Evolutionary conservation across 75 land plant species (phyloP), one percentile per base, ranked within the genome.

Genomic region (Pseudotsuga menziesii): DNA sequence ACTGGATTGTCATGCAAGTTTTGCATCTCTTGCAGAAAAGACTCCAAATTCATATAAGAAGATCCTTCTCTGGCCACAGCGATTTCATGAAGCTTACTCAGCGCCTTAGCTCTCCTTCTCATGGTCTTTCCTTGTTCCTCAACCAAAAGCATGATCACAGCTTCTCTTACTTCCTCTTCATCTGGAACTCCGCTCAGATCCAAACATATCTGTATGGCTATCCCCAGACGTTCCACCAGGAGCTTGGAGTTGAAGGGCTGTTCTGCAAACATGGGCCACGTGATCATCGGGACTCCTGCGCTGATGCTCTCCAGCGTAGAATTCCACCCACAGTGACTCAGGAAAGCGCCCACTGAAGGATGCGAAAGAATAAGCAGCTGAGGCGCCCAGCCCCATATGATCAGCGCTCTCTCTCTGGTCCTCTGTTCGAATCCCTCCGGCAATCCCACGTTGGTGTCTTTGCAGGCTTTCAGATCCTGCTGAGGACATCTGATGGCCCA

Each of bases 241-340:
- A 58, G 20, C 7, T 41, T 35, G 2, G 41, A 35, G 35, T 70
- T 70, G 72, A 36, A 70, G 52, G 29, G 72, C 35, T 70, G 72
- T 4, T 70, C 72, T 35, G n/a, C 41, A 35, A 7, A 16, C 72
- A 70, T 35, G 13, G 72, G 72, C 72, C 72, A 70, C 0, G 44
- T 36, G 52, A 70, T 41, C 9, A 70, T 44, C 26, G 76, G 60
- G 61, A 14, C 81, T 13, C 77, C 78, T 1, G 56, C n/a, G 12
- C 69, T 2, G 19, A 77, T 20, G 72, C 70, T 57, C 26, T 79
- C 80, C 15, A 57, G 48, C 9, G 75, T 58, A 56, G 80, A 79
- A 56, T 79, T 79, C 80, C 80, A 79, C 6, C 80, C 80, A 6
- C 80, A 76, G 39, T 79, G 80, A 6, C 59, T 79, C 32, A 72